Conservation (phyloP, 495 filamentous ascomycete species). For the Glutinoglossum americanum region DNA sequence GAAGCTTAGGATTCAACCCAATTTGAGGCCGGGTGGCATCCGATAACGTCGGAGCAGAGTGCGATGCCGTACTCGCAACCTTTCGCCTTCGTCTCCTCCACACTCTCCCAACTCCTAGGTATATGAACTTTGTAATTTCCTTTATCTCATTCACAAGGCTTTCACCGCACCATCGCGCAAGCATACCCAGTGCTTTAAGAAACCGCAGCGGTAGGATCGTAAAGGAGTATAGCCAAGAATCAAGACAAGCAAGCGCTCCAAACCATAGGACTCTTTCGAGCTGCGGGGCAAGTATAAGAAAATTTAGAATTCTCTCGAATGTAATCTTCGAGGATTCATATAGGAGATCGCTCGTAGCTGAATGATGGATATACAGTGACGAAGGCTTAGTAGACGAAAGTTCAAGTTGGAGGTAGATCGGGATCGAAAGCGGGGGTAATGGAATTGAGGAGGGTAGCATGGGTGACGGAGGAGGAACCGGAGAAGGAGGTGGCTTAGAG, state of each 20-base stretch:
- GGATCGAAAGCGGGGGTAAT: constrained; percentile 65
- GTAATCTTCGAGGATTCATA: constrained; percentile 96
- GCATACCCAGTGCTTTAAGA: constrained; percentile 54
- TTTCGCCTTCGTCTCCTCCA: constrained; percentile 29
- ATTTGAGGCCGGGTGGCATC: neutral
- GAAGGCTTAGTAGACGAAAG: constrained; percentile 63
- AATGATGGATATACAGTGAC: constrained; percentile 70
- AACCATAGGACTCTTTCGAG: constrained; percentile 78
- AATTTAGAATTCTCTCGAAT: constrained; percentile 80
- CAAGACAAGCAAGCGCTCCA: constrained; percentile 72
- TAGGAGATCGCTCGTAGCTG: constrained; percentile 48
- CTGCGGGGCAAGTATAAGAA: constrained; percentile 56
- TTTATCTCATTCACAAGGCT: constrained; percentile 40
- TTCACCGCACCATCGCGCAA: constrained; percentile 49
- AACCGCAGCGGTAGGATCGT: constrained; percentile 88
- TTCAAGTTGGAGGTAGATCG: constrained; percentile 75
- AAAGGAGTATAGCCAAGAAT: constrained; percentile 94
- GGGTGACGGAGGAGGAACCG: constrained; percentile 32
- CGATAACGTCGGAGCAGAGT: neutral
- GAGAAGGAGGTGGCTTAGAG: neutral
- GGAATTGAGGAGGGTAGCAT: constrained; percentile 44
- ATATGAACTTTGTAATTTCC: constrained; percentile 50
- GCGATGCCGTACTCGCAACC: constrained; percentile 1
- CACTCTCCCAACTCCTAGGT: constrained; percentile 50
- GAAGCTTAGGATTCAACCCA: constrained; percentile 5